Conservation (phyloP, 2,329 filamentous ascomycete species). For the Venturiaceae sp. region DNA sequence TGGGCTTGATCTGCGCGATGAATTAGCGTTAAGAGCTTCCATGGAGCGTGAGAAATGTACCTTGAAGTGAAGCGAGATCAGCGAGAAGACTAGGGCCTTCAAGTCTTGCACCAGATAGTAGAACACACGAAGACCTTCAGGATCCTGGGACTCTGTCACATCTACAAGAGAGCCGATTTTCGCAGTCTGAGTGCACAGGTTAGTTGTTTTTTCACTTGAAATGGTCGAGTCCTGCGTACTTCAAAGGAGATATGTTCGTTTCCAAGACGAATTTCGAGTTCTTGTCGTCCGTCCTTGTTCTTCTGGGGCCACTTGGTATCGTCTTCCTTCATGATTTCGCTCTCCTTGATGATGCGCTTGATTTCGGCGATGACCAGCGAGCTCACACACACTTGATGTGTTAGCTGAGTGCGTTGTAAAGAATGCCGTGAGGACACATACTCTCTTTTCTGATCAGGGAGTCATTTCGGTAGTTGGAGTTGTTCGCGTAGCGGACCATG, state of each 20-base stretch:
- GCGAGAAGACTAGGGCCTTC: slow-evolving; percentile 90
- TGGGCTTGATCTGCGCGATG: slow-evolving; percentile 4
- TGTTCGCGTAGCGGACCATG: slow-evolving; percentile 94
- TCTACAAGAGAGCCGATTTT: slow-evolving; percentile 97
- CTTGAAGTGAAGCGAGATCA: slow-evolving; percentile 98
- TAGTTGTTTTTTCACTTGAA: not conserved
- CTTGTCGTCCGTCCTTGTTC: slow-evolving; percentile 96
- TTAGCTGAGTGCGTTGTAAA: not conserved
- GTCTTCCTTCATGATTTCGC: slow-evolving; percentile 99
- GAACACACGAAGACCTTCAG: slow-evolving; percentile 91
- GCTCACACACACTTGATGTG: slow-evolving; percentile 79
- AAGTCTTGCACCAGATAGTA: slow-evolving; percentile 98
- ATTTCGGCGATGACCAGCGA: slow-evolving; percentile 85
- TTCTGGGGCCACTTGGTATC: slow-evolving; percentile 98
- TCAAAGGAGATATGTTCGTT: slow-evolving; percentile 98
- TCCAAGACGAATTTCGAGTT: slow-evolving; percentile 87
- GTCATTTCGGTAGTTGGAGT: slow-evolving; percentile 98
- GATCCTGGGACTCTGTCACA: slow-evolving; percentile 91
- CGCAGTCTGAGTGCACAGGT: slow-evolving; percentile 56
- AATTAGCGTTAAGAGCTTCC: not conserved
- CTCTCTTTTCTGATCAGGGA: slow-evolving; percentile 99
- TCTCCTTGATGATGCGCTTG: slow-evolving; percentile 92
- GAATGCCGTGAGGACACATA: slow-evolving; percentile 39
- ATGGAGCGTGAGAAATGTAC: slow-evolving; percentile 23
- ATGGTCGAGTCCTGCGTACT: slow-evolving; percentile 41